Base-by-base conservation (phyloP, 1,139 yeast genomes). In the Meyerozyma smithsonii region DNA sequence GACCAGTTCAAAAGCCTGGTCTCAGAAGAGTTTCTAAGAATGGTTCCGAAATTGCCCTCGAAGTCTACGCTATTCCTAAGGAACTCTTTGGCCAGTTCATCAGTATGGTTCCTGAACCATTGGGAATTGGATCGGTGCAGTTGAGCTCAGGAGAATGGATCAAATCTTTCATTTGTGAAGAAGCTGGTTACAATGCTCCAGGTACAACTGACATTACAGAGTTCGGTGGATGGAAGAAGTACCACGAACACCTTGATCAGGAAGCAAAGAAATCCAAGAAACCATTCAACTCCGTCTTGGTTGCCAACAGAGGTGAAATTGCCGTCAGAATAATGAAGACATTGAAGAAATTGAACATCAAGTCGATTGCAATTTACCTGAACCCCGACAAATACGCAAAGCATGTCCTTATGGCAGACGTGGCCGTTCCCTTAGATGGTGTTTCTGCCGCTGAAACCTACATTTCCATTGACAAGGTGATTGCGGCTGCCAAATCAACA, bases 301-400 rank as follows among this genome's bases (percentile, higher is more conserved):
- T 92, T 41, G 97, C 98, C 28, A 92, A 92, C 68, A 79, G 98
- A 65, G 98, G 98, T 59, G 98, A 92, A 65, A 92, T 92, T 55
- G 97, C 98, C 3, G 97, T 89, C 26, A 74, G 98, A 58, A 86
- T 92, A 50, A 87, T 90, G 56, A 84, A 78, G 58, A 90, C 98
- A 7, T 71, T 90, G 56, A 87, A 86, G 61, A 83, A 82, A 59
- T 62, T 90, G 52, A 80, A 81, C 3, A 86, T 92, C 50, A 77
- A 73, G 51, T 69, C 96, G 0, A 82, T 92, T 48, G 94, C 97
- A 2, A 84, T 92, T 36, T 92, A 85, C 63, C 86, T 97, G 8
- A 95, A 88, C 54, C 84, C 89, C 5, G 98, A 92, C 58, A 77
- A 84, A 54, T 87, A 86, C 54, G 84, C 97, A 10, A 81, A 84